Conservation (phyloP, 2,329 filamentous ascomycete genomes). For the Bipolaris cookei region DNA sequence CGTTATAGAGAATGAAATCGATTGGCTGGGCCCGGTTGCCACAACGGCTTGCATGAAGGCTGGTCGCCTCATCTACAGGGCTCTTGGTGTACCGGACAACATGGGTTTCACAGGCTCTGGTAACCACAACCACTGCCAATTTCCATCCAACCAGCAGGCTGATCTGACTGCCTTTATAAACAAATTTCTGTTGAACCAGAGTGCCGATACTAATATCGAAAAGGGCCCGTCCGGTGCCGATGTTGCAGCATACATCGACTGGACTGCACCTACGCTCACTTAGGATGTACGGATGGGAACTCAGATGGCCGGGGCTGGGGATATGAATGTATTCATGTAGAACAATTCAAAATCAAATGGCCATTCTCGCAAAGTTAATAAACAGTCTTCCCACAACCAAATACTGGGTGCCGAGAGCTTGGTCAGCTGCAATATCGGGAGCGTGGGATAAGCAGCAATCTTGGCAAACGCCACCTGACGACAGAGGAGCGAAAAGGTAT, state of each 20-base stretch:
- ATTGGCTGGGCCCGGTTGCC: conserved; percentile 65
- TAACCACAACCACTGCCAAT: conserved; percentile 62
- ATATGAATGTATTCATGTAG: conserved; percentile 16
- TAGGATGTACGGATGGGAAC: conserved; percentile 21
- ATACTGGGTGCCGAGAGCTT: not conserved
- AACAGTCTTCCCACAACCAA: not conserved
- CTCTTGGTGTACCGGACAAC: conserved; percentile 59
- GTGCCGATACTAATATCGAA: conserved; percentile 42
- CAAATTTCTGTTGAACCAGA: conserved; percentile 54
- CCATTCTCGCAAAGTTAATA: not conserved
- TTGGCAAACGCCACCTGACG: not conserved
- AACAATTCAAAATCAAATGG: conserved; percentile 1
- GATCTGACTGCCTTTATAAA: conserved; percentile 63
- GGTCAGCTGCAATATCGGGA: not conserved
- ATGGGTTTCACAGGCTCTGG: conserved; percentile 65
- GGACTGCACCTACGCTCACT: conserved; percentile 44
- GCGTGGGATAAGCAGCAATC: conserved; percentile 4
- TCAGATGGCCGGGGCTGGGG: conserved; percentile 12
- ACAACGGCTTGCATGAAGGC: conserved; percentile 66
- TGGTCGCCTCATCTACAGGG: conserved; percentile 61
- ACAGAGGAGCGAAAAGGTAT: not conserved
- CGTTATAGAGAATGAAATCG: conserved; percentile 64
- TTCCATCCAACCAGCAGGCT: conserved; percentile 60
- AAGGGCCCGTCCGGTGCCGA: conserved; percentile 42
- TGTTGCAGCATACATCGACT: conserved; percentile 46